Conservation (phyloP, 1,284 basidiomycete genomes). For the Stygiomarasmius scandens region DNA sequence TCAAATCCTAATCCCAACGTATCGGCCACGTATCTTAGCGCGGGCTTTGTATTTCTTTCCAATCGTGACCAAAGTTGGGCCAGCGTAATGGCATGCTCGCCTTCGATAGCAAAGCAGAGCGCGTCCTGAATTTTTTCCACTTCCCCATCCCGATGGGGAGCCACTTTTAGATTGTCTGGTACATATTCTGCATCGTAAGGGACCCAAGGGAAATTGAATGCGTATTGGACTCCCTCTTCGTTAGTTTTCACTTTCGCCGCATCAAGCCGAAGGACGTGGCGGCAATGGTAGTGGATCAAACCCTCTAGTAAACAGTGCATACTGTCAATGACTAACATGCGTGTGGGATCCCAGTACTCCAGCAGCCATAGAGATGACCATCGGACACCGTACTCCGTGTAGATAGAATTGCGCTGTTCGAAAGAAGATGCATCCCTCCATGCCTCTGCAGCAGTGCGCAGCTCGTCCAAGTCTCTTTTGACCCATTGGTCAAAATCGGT, state of each 20-base stretch:
- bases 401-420: not conserved
- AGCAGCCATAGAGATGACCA: conserved; percentile 24
- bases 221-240: not conserved
- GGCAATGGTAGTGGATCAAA: conserved; percentile 2
- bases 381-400: not conserved
- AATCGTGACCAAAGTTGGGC: no score
- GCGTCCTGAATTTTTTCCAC: no score
- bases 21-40: no score
- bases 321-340: conserved; percentile 27
- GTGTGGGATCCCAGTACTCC: conserved; percentile 36
- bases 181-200: no score
- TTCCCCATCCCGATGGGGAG: no score
- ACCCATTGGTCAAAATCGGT: conserved; percentile 2
- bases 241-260: not conserved
- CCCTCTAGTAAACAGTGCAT: conserved; percentile 34
- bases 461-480: not conserved
- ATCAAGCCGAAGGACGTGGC: not conserved
- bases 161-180: no score
- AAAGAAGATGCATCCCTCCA: not conserved
- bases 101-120: no score
- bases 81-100: no score
- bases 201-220: no score
- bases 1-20: no score
- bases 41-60: no score
- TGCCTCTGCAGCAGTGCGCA: not conserved